Evolutionary conservation across 768 basidiomycete genomes (phyloP), one percentile per base, ranked within the genome.

Genomic region (Sistotremastrum suecicum): DNA sequence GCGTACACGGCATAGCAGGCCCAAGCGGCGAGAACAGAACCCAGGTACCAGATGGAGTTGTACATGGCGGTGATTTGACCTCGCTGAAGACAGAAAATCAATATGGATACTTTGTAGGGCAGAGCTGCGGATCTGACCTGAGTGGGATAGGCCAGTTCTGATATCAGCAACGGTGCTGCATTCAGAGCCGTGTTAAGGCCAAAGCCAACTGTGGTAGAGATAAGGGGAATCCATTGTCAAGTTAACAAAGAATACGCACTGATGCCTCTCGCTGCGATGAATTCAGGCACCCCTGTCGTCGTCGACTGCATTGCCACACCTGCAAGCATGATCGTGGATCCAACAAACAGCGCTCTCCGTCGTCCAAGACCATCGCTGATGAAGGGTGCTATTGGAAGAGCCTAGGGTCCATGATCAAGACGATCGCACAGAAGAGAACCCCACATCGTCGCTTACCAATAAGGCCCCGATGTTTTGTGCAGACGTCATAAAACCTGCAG

Each of bases 41-140:
- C 83, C 34, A 79, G 53, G 58, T 85, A 85, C 83, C 83, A 86
- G 42, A 69, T 71, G 0, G 78, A 69, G 60, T 86, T 85, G 60
- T 78, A 84, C 47, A 78, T 56, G 6, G 78, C 71, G 11, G 75
- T 78, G 28, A 78, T 63, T 58, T 76, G 74, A 3, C 72, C 77
- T 35, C 64, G 61, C 63, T 65, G 46, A 4, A 37, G 39, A 36
- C 39, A 12, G 66, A 67, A 50, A 33, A 37, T 29, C 34, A 37
- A 34, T 12, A 35, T 46, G 32, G 32, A n/a, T 43, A 20, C 20
- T 20, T 2, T 20, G 2, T 20, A 20, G 20, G 20, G 20, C 20
- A 20, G 20, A 20, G 20, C 20, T 20, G 20, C 20, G 20, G 20
- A 20, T 20, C 20, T 45, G 54, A 75, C 76, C 54, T 82, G 80